These are phyloP conservation scores for Pneumocystis wakefieldiae DNA, from an alignment of 1,139 yeast genomes.

Conservation along the genomic window DNA sequence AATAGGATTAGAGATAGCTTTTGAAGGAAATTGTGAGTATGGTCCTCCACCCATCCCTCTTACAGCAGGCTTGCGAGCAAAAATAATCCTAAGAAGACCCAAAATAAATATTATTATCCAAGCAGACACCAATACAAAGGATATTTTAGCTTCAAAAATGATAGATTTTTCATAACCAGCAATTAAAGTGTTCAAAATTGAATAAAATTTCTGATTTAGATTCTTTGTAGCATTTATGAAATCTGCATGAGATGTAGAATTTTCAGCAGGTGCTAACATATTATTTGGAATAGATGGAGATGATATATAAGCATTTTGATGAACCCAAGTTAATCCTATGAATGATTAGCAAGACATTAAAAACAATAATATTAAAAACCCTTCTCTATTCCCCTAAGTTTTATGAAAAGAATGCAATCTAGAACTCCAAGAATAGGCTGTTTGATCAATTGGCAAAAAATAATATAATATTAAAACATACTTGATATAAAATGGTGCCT, in stretches of 20 bases:
- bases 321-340: constrained; percentile 48
- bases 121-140: background rate
- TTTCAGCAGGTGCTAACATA: background rate
- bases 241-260: background rate
- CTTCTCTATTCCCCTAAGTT: constrained; percentile 44
- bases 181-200: background rate
- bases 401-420: constrained; percentile 65
- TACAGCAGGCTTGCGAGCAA: background rate
- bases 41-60: background rate
- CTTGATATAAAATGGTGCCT: constrained; percentile 43
- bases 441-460: background rate
- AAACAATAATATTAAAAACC: constrained; percentile 27
- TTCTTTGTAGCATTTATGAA: background rate
- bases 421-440: constrained; percentile 46
- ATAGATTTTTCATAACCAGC: background rate
- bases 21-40: background rate
- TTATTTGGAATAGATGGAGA: constrained; percentile 32
- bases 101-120: background rate
- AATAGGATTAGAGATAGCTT: background rate
- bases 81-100: background rate
- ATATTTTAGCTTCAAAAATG: background rate
- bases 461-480: constrained; percentile 10
- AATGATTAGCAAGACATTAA: background rate
- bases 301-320: constrained; percentile 42
- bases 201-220: background rate